Evolutionary conservation across 176 grass and related monocot species (phyloP).

Genomic region (Avena eriantha): DNA sequence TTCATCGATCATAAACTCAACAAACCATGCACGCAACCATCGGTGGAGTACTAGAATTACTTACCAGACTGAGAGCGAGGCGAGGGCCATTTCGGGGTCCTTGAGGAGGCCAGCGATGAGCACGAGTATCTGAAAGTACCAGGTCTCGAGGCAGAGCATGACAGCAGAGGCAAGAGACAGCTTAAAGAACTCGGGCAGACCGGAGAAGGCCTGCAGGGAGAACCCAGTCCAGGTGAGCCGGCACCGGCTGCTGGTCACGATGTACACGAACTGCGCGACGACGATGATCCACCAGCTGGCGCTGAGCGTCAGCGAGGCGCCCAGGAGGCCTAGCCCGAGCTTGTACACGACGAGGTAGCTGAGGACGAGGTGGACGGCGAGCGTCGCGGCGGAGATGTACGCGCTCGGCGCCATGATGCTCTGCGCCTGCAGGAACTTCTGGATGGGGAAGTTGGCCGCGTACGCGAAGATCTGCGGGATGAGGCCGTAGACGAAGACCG

Average conservation of each 20-base stretch:
- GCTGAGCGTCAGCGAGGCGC: conserved; percentile 67
- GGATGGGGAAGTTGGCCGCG: conserved; percentile 83
- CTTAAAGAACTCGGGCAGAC: conserved; percentile 48
- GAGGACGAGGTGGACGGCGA: conserved; percentile 47
- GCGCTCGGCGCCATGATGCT: conserved; percentile 90
- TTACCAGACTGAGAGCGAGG: conserved; percentile 72
- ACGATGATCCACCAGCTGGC: conserved; percentile 74
- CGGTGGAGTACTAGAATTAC: too few relatives aligned
- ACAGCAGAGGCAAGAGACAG: conserved; percentile 64
- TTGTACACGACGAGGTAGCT: conserved; percentile 57
- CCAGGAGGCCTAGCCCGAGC: conserved; percentile 55
- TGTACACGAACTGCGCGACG: conserved; percentile 64
- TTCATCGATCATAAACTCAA: too few relatives aligned
- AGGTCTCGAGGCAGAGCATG: conserved; percentile 83
- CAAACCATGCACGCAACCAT: too few relatives aligned
- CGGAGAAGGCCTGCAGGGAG: conserved; percentile 59
- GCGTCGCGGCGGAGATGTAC: conserved; percentile 58
- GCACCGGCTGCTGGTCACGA: conserved; percentile 51
- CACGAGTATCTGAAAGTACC: conserved; percentile 63
- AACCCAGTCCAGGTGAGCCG: conserved; percentile 62
- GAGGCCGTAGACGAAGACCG: conserved; percentile 80
- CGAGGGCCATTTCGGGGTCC: conserved; percentile 56
- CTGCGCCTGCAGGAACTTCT: conserved; percentile 91
- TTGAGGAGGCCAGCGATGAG: conserved; percentile 57
- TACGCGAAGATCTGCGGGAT: conserved; percentile 97